Evolutionary conservation across 2,329 filamentous ascomycete species (phyloP), one percentile per base, ranked within the genome.

Genomic region (Curvularia spicifera): DNA sequence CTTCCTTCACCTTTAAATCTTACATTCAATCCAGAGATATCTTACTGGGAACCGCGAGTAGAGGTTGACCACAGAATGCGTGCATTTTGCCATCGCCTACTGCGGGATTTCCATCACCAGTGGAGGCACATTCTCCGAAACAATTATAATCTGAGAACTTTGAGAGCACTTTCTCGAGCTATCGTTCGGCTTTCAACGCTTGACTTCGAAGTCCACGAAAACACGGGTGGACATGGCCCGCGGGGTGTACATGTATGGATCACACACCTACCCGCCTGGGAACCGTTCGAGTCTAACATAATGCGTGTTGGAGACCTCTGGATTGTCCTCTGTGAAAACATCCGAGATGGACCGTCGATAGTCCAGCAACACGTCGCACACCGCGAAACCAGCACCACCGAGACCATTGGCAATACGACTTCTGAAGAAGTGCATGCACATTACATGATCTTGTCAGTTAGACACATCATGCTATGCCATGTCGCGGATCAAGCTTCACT

Each of bases 401-500:
- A 28, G 26, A 43, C 7, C 29, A 5, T 24, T 33, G 31, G 35
- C 24, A 31, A n/a, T 26, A 43, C 26, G 26, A 15, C 37, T 0
- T 51, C 48, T 42, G 18, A 24, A 10, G 37, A 51, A 51, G 48
- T 15, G 37, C 37, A 22, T 43, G 37, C 22, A 33, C 1, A 43
- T 31, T 51, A 51, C 15, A 51, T 51, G 37, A 51, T 51, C 24
- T 22, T 51, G 22, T 51, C 48, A 33, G 37, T 51, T 10, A 51
- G 22, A 22, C 37, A 43, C 37, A 42, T 51, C 26, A 51, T 51
- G 48, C 48, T 51, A 10, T 51, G 37, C 24, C 48, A 51, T 28
- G 37, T n/a, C 29, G 43, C 37, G n/a, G 37, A 33, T 33, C 24
- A 10, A 12, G 37, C 6, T 43, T 51, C 48, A 43, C 24, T 51